Evolutionary conservation across 1,139 yeast genomes (phyloP), one percentile per base, ranked within the genome.

Genomic region (Protomyces lactucae-debilis): DNA sequence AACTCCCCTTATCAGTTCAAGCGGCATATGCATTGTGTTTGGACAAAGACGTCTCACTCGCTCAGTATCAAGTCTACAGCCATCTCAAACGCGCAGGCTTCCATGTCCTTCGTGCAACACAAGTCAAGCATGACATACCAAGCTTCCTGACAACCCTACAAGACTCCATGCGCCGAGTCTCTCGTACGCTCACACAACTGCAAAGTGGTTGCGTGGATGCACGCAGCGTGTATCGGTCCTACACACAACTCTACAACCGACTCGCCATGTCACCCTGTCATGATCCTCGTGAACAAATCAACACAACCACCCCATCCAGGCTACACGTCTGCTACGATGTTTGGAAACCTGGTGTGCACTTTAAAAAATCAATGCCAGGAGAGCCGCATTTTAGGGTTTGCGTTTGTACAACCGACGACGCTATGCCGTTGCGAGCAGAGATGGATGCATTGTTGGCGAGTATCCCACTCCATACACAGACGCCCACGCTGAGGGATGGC

Each of bases 81-180:
- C 82, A 87, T 68, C 78, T 92, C 71, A 88, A 88, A 71, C 81
- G 96, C 71, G 80, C 85, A 61, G 98, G 98, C 0, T 92, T 86
- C 72, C 80, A 88, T 46, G 86, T 91, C 0, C 78, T 76, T 66
- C 73, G 81, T 54, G 76, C 59, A 5, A 16, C 32, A 16, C 35
- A 23, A 3, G 16, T 37, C 43, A 14, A 14, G 36, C 37, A 18
- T n/a, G 18, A n/a, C 36, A 12, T 8, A 10, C 54, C 36, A 0
- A 18, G 35, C 2, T 10, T 28, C 18, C 4, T 28, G 37, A 18
- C 23, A 23, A 25, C 12, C 12, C n/a, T 8, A 35, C 3, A 8
- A n/a, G 10, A 28, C 3, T 32, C 37, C 8, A n/a, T 18, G 6
- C n/a, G 54, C 12, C n/a, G 54, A 12, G 16, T 51, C n/a, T n/a